Evolutionary conservation across 495 filamentous ascomycete species (phyloP).

Genomic region (Bombardia bombarda): DNA sequence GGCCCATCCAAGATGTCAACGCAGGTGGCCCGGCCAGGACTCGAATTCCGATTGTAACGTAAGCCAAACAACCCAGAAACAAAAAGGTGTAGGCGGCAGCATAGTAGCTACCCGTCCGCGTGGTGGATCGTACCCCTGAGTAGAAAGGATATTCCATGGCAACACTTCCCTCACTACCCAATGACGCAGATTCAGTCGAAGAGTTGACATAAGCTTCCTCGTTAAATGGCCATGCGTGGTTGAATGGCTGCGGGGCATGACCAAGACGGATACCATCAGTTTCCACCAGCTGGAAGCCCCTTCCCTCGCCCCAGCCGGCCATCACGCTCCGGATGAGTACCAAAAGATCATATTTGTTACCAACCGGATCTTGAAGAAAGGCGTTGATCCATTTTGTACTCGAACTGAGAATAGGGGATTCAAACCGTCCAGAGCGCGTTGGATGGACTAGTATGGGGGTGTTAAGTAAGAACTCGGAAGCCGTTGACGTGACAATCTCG

Average conservation of each 20-base stretch:
- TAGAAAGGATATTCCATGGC: slow-evolving; percentile 2
- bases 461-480: no score
- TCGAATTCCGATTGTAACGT: neutral
- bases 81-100: neutral
- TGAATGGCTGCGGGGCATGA: neutral
- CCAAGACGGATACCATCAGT: neutral
- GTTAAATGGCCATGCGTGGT: neutral
- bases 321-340: neutral
- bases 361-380: neutral
- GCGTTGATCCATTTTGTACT: neutral
- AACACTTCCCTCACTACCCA: neutral
- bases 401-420: no score
- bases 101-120: neutral
- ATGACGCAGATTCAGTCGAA: neutral
- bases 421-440: no score
- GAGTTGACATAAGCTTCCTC: neutral
- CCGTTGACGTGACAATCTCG: neutral
- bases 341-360: no score
- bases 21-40: neutral
- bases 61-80: neutral
- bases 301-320: neutral
- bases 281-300: neutral
- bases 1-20: slow-evolving; percentile 7
- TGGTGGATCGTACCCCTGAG: neutral
- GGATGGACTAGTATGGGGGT: no score